Evolutionary conservation across 805 yeast species (phyloP).

Genomic region (Pichia manshurica): DNA sequence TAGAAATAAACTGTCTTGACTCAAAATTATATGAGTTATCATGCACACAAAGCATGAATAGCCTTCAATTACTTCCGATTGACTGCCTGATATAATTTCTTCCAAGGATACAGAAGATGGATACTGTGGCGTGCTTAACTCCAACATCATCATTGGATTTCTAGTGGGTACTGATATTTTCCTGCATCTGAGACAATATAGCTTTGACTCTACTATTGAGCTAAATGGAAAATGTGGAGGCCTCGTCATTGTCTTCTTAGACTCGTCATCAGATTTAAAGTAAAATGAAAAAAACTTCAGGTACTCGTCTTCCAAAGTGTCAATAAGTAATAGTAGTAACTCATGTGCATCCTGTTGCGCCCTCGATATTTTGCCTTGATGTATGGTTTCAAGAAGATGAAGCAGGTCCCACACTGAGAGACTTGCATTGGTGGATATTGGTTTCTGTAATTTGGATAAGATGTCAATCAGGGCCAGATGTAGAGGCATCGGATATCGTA

Average conservation of each 20-base stretch:
- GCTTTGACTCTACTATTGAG: slow-evolving; percentile 59
- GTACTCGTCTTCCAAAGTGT: slow-evolving; percentile 68
- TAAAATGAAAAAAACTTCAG: slow-evolving; percentile 19
- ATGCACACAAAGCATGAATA: slow-evolving; percentile 78
- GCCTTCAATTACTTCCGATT: slow-evolving; percentile 65
- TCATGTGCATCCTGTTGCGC: slow-evolving; percentile 96
- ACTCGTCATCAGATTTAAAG: slow-evolving; percentile 48
- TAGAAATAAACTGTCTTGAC: slow-evolving; percentile 2
- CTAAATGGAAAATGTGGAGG: slow-evolving; percentile 69
- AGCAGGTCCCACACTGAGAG: slow-evolving; percentile 77
- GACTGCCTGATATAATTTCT: slow-evolving; percentile 49
- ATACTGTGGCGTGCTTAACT: slow-evolving; percentile 67
- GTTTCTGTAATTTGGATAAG: slow-evolving; percentile 54
- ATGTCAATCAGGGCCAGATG: slow-evolving; percentile 53
- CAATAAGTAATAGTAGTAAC: slow-evolving; percentile 72
- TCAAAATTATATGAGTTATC: slow-evolving; percentile 27
- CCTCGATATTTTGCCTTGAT: slow-evolving; percentile 66
- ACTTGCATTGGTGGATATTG: slow-evolving; percentile 46
- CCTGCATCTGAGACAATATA: slow-evolving; percentile 66
- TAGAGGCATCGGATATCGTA: slow-evolving; percentile 40
- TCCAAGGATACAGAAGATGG: slow-evolving; percentile 32
- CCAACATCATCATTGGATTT: slow-evolving; percentile 62
- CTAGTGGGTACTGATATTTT: slow-evolving; percentile 51
- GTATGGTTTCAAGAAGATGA: slow-evolving; percentile 63
- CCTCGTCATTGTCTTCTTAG: slow-evolving; percentile 9